Conservation (phyloP, 768 basidiomycete species). For the Neoboletus magnificus region DNA sequence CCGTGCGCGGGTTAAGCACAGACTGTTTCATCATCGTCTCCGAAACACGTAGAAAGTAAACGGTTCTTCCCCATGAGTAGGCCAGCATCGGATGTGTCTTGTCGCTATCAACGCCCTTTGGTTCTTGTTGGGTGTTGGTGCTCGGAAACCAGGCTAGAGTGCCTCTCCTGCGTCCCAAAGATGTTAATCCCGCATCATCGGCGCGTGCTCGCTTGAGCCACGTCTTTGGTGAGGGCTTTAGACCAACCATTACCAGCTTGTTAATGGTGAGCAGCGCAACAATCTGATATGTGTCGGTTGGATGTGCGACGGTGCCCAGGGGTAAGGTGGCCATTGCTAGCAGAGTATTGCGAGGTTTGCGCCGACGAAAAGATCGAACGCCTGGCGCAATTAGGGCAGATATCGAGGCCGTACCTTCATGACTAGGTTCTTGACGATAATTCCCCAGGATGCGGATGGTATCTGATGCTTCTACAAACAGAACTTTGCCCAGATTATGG, state of each 20-base stretch:
- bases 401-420: slow-evolving; percentile 2
- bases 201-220: slow-evolving; percentile 78
- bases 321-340: slow-evolving; percentile 82
- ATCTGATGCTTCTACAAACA: slow-evolving; percentile 94
- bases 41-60: slow-evolving; percentile 64
- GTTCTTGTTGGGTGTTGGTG: slow-evolving; percentile 30
- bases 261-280: slow-evolving; percentile 84
- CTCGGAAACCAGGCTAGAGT: slow-evolving; percentile 83
- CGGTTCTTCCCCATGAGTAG: slow-evolving; percentile 76
- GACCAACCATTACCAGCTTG: slow-evolving; percentile 89
- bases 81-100: slow-evolving; percentile 63
- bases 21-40: slow-evolving; percentile 55
- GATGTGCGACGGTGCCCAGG: slow-evolving; percentile 66
- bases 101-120: slow-evolving; percentile 13
- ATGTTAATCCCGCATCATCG: slow-evolving; percentile 40
- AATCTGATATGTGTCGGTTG: slow-evolving; percentile 76
- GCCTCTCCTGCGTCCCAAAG: slow-evolving; percentile 54
- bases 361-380: slow-evolving; percentile 38
- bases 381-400: slow-evolving; percentile 19
- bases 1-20: slow-evolving; percentile 50
- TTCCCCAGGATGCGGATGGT: slow-evolving; percentile 91
- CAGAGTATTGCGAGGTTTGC: slow-evolving; percentile 59
- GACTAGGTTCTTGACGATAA: slow-evolving; percentile 57
- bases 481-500: slow-evolving; percentile 88
- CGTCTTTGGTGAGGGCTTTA: slow-evolving; percentile 89